Base-by-base conservation (phyloP, 163 green algal genomes). In the Volvox carteri region DNA sequence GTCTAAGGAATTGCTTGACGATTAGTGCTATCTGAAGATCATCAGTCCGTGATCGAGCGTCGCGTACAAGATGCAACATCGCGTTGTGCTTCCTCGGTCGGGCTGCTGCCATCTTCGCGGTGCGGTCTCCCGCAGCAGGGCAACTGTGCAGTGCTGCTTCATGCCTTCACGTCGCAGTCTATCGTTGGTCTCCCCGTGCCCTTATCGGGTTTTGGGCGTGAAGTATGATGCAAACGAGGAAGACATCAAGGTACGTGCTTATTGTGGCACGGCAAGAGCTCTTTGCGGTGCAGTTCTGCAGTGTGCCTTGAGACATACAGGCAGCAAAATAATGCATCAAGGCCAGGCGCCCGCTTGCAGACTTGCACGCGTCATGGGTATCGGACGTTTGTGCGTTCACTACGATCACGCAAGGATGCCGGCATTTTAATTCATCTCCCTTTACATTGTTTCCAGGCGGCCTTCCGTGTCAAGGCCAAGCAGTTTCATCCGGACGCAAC, bases 361-460 rank as follows among this genome's bases (percentile, higher is more conserved):
- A n/a, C n/a, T n/a, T n/a, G n/a, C n/a, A n/a, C n/a, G n/a, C n/a
- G n/a, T n/a, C n/a, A n/a, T n/a, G n/a, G n/a, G n/a, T n/a, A n/a
- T n/a, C n/a, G n/a, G n/a, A n/a, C n/a, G n/a, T n/a, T n/a, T n/a
- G n/a, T n/a, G n/a, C n/a, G n/a, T n/a, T n/a, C n/a, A n/a, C n/a
- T n/a, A n/a, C n/a, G n/a, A n/a, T n/a, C n/a, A n/a, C n/a, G n/a
- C n/a, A n/a, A n/a, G n/a, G n/a, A n/a, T n/a, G n/a, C n/a, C n/a
- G n/a, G n/a, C n/a, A n/a, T n/a, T n/a, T n/a, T n/a, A n/a, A n/a
- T n/a, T n/a, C n/a, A n/a, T n/a, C n/a, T n/a, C n/a, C n/a, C n/a
- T n/a, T n/a, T n/a, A n/a, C n/a, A n/a, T n/a, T n/a, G n/a, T 73
- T n/a, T 37, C 23, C 78, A 87, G 79, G 79, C 35, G 18, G 81